These are phyloP conservation scores for Pyronema domesticum DNA, from an alignment of 495 filamentous ascomycete species.

Conservation along the genomic window DNA sequence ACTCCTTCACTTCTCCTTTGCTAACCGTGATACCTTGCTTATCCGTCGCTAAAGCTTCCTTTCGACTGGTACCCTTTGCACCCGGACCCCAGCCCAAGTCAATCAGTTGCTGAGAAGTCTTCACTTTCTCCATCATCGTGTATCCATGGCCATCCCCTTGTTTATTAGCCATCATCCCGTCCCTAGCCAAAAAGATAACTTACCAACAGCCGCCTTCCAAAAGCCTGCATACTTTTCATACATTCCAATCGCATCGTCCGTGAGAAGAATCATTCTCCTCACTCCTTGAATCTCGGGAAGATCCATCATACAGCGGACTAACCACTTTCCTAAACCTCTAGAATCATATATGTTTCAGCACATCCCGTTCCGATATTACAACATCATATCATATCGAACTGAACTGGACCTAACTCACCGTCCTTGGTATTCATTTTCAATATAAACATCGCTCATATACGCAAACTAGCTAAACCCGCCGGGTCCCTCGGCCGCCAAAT, in stretches of 20 bases:
- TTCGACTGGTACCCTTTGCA: too few relatives aligned
- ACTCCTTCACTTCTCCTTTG: too few relatives aligned
- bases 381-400: not conserved
- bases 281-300: not conserved
- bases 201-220: not conserved
- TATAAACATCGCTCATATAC: conserved; percentile 1
- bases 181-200: not conserved
- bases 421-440: not conserved
- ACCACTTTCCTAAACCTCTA: not conserved
- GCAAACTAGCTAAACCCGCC: not conserved
- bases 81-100: too few relatives aligned
- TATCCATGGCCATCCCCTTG: not conserved
- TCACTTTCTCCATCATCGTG: too few relatives aligned
- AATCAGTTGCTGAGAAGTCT: too few relatives aligned
- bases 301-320: not conserved
- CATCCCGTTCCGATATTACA: not conserved
- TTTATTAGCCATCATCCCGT: not conserved
- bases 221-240: conserved; percentile 2
- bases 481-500: not conserved
- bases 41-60: too few relatives aligned
- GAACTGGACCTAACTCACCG: not conserved
- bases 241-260: not conserved
- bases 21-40: too few relatives aligned
- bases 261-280: not conserved
- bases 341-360: not conserved